Conservation (phyloP, 495 filamentous ascomycete genomes). For the Xylaria scruposa region DNA sequence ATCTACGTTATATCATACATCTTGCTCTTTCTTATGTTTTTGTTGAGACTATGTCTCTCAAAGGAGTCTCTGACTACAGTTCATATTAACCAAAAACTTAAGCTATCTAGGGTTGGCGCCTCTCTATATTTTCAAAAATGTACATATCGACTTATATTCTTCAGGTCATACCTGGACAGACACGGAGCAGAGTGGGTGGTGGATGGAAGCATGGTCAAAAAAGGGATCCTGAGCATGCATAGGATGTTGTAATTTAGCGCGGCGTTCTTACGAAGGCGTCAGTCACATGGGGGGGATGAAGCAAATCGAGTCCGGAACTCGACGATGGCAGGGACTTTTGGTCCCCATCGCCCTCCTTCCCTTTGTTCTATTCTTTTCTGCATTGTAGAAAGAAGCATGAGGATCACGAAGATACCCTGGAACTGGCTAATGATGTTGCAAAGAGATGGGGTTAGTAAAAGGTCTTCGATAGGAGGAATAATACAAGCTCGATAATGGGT, state of each 20-base stretch:
- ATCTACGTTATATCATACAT: too few species aligned
- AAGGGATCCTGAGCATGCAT: background rate
- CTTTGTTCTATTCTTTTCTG: background rate
- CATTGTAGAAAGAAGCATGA: background rate
- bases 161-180: background rate
- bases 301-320: conserved; percentile 37
- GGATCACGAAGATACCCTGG: conserved; percentile 14
- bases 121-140: background rate
- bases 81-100: conserved; percentile 14
- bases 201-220: background rate
- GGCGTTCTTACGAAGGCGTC: conserved; percentile 24
- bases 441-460: background rate
- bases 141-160: conserved; percentile 4
- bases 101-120: background rate
- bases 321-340: background rate
- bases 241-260: conserved; percentile 26
- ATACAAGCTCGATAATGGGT: background rate
- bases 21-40: background rate
- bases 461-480: background rate
- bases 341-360: background rate
- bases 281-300: background rate
- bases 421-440: conserved; percentile 1
- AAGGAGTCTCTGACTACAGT: background rate
- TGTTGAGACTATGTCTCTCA: background rate
- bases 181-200: background rate